These are phyloP conservation scores for Phytophthora aleatoria DNA, from an alignment of 352 stramenopile genomes.

Conservation along the genomic window DNA sequence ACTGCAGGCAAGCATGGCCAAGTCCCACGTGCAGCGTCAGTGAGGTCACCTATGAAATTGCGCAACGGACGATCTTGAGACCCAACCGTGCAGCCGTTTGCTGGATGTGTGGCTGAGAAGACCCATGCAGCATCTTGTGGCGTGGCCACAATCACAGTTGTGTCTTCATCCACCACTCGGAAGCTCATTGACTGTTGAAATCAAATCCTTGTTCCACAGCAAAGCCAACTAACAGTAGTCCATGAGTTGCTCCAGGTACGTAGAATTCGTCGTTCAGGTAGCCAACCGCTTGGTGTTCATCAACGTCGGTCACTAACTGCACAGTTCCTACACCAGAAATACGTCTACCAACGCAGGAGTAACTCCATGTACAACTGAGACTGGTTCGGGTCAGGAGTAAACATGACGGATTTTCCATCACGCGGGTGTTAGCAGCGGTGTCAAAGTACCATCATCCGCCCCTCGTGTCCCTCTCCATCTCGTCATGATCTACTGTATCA, in stretches of 20 bases:
- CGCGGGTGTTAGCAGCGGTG: background rate
- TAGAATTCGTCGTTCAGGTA: too few species aligned
- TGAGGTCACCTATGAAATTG: background rate
- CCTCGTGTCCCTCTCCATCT: background rate
- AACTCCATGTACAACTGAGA: background rate
- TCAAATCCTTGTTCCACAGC: too few species aligned
- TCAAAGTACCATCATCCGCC: background rate
- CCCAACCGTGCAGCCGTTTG: background rate
- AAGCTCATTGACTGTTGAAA: too few species aligned
- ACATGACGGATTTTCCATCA: background rate
- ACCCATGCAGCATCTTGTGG: conserved; percentile 6
- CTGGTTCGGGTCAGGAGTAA: background rate
- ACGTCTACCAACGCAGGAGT: too few species aligned
- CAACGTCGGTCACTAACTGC: conserved; percentile 2
- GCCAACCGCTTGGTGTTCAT: conserved; percentile 1
- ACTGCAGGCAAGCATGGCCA: conserved; percentile 7
- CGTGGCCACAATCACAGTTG: conserved; percentile 1
- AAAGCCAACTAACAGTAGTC: too few species aligned
- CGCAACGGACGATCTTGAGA: background rate
- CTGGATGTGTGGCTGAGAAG: conserved; percentile 2
- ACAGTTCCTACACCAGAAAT: conserved; percentile 12
- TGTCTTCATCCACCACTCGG: background rate
- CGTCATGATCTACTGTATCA: too few species aligned
- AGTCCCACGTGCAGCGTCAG: conserved; percentile 1
- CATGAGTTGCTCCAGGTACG: too few species aligned